Percentiles rank a stretch among this genome's conserved stretches.
phyloP scores from a whole-genome alignment of 495 filamentous ascomycete genomes.

The Penicillium maclennaniae region DNA sequence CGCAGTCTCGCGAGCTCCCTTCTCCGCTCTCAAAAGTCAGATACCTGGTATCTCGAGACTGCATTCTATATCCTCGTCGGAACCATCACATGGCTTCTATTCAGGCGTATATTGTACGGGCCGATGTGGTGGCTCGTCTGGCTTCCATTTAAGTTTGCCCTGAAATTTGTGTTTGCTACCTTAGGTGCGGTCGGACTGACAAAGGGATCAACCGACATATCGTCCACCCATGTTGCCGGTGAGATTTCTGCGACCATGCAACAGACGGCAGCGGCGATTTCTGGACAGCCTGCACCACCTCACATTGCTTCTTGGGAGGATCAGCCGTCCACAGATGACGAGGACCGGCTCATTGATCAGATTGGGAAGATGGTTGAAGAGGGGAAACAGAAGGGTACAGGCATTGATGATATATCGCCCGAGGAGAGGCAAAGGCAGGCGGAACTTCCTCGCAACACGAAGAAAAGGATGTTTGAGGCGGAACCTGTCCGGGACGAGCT shows the following conservation, averaged over 20 bases:
- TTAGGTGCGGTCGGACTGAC: conserved; percentile 38
- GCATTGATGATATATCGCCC: conserved; percentile 30
- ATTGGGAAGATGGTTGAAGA: conserved; percentile 53
- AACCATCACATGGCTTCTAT: conserved; percentile 81
- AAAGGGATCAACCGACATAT: conserved; percentile 26
- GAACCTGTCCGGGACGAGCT: conserved; percentile 51
- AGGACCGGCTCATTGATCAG: conserved; percentile 47
- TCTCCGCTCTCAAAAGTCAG: conserved; percentile 82
- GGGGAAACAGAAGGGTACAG: conserved; percentile 32
- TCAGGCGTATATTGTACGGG: conserved; percentile 78
- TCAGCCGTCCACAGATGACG: conserved; percentile 24
- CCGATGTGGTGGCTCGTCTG: conserved; percentile 87
- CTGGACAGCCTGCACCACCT: conserved; percentile 11
- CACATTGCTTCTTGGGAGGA: conserved; percentile 21
- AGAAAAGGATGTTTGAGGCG: conserved; percentile 82
- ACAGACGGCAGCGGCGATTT: conserved; percentile 16
- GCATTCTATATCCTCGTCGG: conserved; percentile 74
- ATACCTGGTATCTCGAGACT: conserved; percentile 93
- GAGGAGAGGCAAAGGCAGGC: conserved; percentile 45
- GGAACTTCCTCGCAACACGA: conserved; percentile 59
- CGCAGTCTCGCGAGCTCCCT: conserved; percentile 73
- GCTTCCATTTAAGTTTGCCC: conserved; percentile 66
- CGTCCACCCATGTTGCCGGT: conserved; percentile 9
- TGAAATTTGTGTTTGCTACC: conserved; percentile 44
- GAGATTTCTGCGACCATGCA: conserved; percentile 16